Percentiles rank a stretch among this genome's conserved stretches.
Conservation (phyloP, 2,329 filamentous ascomycete species). For the Colletotrichum eleusines region DNA sequence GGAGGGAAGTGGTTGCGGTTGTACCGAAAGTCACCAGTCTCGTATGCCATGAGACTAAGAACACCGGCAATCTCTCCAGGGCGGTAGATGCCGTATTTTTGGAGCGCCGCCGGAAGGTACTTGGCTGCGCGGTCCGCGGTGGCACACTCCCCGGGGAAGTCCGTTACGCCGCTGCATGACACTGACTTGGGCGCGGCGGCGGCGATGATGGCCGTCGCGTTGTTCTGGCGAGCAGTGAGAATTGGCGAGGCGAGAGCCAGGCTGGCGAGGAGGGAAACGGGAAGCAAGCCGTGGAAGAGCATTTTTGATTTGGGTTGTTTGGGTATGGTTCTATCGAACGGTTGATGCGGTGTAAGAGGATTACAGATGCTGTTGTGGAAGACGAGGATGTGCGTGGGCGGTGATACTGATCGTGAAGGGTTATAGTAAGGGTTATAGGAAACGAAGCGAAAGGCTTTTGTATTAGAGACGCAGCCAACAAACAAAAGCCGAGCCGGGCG, state of each 20-base stretch:
- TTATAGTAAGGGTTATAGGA: conserved; percentile 12
- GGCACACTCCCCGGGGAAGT: conserved; percentile 69
- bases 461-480: conserved; percentile 3
- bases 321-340: conserved; percentile 2
- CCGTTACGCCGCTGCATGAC: conserved; percentile 61
- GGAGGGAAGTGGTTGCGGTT: conserved; percentile 70
- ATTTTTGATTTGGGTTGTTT: conserved; percentile 43
- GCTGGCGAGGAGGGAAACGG: conserved; percentile 46
- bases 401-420: conserved; percentile 12
- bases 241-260: conserved; percentile 45
- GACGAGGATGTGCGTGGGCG: background rate
- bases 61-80: conserved; percentile 76
- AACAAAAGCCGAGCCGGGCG: conserved; percentile 16
- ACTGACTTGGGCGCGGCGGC: conserved; percentile 69
- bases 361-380: conserved; percentile 35
- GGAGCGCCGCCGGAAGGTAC: conserved; percentile 68
- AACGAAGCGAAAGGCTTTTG: conserved; percentile 12
- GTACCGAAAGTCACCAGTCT: conserved; percentile 77
- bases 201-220: conserved; percentile 57
- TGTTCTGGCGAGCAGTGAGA: conserved; percentile 30
- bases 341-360: conserved; percentile 37
- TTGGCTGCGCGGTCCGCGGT: conserved; percentile 72
- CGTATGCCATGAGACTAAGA: conserved; percentile 77
- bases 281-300: conserved; percentile 46
- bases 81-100: conserved; percentile 65